These are phyloP conservation scores for Theileria annulata DNA, from an alignment of 169 alveolate species.

Conservation along the genomic window DNA sequence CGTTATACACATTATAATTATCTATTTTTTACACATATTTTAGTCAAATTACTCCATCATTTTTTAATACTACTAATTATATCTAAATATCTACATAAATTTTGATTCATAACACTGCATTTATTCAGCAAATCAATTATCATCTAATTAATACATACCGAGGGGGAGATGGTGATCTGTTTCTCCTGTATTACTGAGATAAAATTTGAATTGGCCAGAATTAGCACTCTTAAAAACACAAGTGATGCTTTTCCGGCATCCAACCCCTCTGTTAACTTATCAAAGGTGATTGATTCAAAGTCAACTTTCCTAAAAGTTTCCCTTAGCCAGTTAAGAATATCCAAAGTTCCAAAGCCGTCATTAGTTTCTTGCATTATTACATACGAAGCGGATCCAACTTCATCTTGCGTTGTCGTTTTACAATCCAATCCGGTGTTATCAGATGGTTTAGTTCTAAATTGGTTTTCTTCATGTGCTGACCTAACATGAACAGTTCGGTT, in stretches of 20 bases:
- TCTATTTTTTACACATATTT: background rate
- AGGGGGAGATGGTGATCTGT: constrained; percentile 22
- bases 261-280: constrained; percentile 19
- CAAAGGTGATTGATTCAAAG: constrained; percentile 8
- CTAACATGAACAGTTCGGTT: too few relatives aligned
- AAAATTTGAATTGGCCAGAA: constrained; percentile 61
- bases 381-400: too few relatives aligned
- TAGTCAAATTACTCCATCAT: background rate
- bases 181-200: constrained; percentile 31
- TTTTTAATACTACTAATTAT: background rate
- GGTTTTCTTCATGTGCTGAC: too few relatives aligned
- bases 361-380: background rate
- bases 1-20: too few relatives aligned
- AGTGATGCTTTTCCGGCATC: constrained; percentile 39
- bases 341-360: constrained; percentile 34
- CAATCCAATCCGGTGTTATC: too few relatives aligned
- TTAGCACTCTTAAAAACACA: constrained; percentile 55
- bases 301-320: constrained; percentile 34
- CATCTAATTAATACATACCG: constrained; percentile 2
- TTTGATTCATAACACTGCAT: background rate
- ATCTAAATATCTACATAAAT: background rate
- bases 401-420: too few relatives aligned
- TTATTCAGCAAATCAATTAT: background rate
- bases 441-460: too few relatives aligned
- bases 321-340: constrained; percentile 45